Base-by-base conservation (phyloP, 2,329 filamentous ascomycete genomes). In the Colletotrichum sp. region DNA sequence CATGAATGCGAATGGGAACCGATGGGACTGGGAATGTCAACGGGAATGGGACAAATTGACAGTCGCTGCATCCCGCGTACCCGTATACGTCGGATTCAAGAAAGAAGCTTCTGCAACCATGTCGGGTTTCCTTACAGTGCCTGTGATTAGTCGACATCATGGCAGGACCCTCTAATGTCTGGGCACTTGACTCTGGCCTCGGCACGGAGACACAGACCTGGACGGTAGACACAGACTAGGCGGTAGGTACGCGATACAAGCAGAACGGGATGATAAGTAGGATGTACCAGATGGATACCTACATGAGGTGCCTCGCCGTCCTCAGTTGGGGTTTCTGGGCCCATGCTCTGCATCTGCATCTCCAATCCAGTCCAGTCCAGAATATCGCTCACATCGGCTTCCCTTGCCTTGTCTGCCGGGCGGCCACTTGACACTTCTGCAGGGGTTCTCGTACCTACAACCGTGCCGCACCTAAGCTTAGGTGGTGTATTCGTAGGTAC, bases 331-430 rank as follows among this genome's bases (percentile, higher is more conserved):
- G 30, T 22, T 56, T 55, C 27, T 28, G 16, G 55, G 16, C 16
- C 66, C 15, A 36, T 60, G 58, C 32, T 43, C 30, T 48, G 55
- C 55, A 68, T 55, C 25, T 55, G 36, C 36, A 43, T 43, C 36
- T 43, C 27, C 55, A 43, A 16, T 43, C 36, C 16, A 43, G 36
- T 48, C 32, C 58, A 66, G 36, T 43, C 16, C 55, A 66, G 27
- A 68, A 73, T 74, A 69, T 76, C 70, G 56, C 74, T 69, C 56
- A 68, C 28, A 18, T 75, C 58, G 64, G 64, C 28, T 36, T 60
- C n/a, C 58, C 43, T 60, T 64, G 64, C 58, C 65, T 28, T 52
- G 8, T 22, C 34, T 22, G 25, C 48, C 34, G 30, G 34, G 18
- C 27, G 12, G 28, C 27, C 48, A 58, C 71, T 28, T 55, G 25